Percentiles rank a stretch among this genome's conserved stretches.
phyloP scores from a whole-genome alignment of 176 grass and related monocot species.

The Coix lacrymajobi region DNA sequence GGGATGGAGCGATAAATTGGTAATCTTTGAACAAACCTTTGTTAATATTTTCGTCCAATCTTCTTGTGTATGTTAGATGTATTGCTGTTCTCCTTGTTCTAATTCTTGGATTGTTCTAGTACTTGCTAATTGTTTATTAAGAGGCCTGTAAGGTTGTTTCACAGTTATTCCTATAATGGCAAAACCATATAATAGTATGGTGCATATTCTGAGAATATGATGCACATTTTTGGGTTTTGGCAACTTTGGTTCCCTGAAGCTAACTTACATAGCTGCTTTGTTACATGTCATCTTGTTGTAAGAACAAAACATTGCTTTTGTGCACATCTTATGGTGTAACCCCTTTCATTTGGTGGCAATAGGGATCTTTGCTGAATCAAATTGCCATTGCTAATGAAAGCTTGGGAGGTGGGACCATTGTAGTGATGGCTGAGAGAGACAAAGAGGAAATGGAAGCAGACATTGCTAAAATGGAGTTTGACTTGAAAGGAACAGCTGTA shows the following conservation, averaged over 20 bases:
- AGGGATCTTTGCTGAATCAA: constrained; percentile 84
- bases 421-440: constrained; percentile 76
- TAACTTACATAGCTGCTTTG: background rate
- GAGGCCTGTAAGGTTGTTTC: background rate
- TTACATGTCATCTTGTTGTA: background rate
- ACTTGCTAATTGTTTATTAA: background rate
- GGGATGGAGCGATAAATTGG: constrained; percentile 78
- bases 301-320: background rate
- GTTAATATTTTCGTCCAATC: background rate
- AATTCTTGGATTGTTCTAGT: background rate
- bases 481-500: constrained; percentile 74
- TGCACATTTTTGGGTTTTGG: background rate
- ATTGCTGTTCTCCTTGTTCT: background rate
- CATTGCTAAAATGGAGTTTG: constrained; percentile 86
- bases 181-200: background rate
- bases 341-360: constrained; percentile 5
- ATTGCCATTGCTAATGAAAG: constrained; percentile 81
- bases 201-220: background rate
- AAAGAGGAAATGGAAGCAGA: constrained; percentile 90
- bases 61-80: background rate
- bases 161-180: background rate
- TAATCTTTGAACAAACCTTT: constrained; percentile 26
- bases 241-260: background rate
- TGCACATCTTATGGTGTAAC: constrained; percentile 4
- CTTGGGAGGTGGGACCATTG: constrained; percentile 68